A percentile compares a stretch with the other conserved stretches of the same genome.
phyloP scores from a whole-genome alignment of 306 rosid species.

The Datisca glomerata region DNA sequence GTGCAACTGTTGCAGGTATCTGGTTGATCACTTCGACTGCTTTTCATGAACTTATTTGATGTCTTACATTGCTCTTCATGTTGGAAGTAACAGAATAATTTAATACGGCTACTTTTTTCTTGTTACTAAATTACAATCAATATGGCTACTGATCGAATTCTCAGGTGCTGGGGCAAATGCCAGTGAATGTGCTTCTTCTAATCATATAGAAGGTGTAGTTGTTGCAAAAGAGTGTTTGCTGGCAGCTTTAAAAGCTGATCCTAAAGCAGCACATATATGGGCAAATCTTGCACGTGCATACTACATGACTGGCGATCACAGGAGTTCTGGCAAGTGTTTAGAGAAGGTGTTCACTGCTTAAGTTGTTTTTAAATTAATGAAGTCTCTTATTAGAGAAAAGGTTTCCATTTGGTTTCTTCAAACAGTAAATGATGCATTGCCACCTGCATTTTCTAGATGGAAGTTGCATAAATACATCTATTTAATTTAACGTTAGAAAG shows the following conservation, averaged over 20 bases:
- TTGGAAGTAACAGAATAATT: too few species aligned
- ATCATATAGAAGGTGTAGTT: conserved; percentile 46
- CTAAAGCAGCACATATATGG: conserved; percentile 90
- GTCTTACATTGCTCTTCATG: too few species aligned
- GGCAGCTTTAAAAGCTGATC: conserved; percentile 66
- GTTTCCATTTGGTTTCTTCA: conserved; percentile 9
- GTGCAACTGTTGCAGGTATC: conserved; percentile 80
- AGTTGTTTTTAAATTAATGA: conserved; percentile 34
- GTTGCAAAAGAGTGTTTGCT: conserved; percentile 89
- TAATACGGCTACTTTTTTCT: too few species aligned
- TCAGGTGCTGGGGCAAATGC: conserved; percentile 90
- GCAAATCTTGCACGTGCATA: conserved; percentile 83
- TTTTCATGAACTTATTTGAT: too few species aligned
- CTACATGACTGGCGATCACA: conserved; percentile 61
- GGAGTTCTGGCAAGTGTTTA: conserved; percentile 87
- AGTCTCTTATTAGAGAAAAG: conserved; percentile 23
- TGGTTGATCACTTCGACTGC: too few species aligned
- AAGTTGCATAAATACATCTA: too few species aligned
- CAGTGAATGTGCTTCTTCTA: conserved; percentile 44
- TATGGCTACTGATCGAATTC: conserved; percentile 7
- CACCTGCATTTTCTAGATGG: too few species aligned
- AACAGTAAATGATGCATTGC: not conserved
- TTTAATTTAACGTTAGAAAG: too few species aligned
- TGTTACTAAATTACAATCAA: conserved; percentile 8
- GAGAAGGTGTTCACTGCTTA: conserved; percentile 97